Evolutionary conservation across 2,329 filamentous ascomycete species (phyloP).

Genomic region (Penicillium sp.): DNA sequence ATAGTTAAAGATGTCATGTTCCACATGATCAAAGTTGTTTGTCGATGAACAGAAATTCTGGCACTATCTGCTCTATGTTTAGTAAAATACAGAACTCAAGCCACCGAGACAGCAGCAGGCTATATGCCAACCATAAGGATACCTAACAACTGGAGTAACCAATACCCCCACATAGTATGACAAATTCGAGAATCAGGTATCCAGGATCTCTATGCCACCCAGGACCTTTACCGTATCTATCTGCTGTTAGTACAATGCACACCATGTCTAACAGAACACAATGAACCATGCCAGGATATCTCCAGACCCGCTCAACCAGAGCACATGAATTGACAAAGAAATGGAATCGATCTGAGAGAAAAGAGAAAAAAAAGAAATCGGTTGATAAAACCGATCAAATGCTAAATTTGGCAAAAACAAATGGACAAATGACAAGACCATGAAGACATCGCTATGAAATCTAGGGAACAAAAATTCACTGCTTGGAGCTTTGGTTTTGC

Average conservation of each 20-base stretch:
- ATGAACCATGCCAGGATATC: conserved; percentile 9
- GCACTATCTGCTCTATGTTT: conserved; percentile 14
- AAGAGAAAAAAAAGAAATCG: conserved; percentile 4
- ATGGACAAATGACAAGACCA: conserved; percentile 1
- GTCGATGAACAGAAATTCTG: not conserved
- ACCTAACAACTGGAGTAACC: too few relatives aligned
- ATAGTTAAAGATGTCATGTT: too few relatives aligned
- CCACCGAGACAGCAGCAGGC: conserved; percentile 3
- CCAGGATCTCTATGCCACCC: conserved; percentile 10
- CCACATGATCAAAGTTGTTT: too few relatives aligned
- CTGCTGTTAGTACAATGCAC: conserved; percentile 23
- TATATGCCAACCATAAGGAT: conserved; percentile 2
- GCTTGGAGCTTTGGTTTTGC: conserved; percentile 25
- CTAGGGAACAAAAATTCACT: conserved; percentile 25
- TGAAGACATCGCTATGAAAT: conserved; percentile 24
- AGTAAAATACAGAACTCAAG: conserved; percentile 14
- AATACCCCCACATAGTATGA: too few relatives aligned
- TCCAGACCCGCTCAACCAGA: conserved; percentile 1
- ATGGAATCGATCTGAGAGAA: conserved; percentile 7
- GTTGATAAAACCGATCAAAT: conserved; percentile 13
- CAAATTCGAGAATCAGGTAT: not conserved
- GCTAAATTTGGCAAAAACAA: conserved; percentile 14
- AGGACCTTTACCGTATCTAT: conserved; percentile 20
- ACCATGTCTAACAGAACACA: conserved; percentile 4
- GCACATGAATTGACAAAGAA: conserved; percentile 5